phyloP scores from a whole-genome alignment of 208 protist genomes.

The Acanthamoeba pearcei region DNA sequence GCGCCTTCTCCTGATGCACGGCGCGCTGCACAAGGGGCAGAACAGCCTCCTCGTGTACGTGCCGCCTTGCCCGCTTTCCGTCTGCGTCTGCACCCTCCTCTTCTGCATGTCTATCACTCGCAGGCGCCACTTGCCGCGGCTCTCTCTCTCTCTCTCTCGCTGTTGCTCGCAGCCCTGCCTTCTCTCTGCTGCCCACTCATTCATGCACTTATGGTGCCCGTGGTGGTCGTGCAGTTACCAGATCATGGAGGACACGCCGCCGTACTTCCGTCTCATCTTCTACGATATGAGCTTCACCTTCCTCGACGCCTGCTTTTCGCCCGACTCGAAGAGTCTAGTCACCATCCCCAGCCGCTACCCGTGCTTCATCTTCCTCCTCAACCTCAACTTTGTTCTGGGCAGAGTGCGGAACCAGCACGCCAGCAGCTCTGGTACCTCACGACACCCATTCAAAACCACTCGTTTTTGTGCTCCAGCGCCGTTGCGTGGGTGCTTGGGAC shows the following conservation, averaged over 20 bases:
- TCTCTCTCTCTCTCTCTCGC: not conserved
- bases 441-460: not conserved
- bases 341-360: conserved; percentile 72
- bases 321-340: conserved; percentile 72
- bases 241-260: conserved; percentile 59
- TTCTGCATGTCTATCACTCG: not conserved
- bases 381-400: conserved; percentile 70
- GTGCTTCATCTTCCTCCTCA: conserved; percentile 74
- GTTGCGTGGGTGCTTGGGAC: not conserved
- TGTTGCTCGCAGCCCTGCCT: not conserved
- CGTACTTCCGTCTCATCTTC: conserved; percentile 71
- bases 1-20: conserved; percentile 63
- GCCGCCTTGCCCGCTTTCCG: not conserved
- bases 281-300: conserved; percentile 75
- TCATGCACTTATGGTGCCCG: not conserved
- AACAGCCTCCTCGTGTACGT: conserved; percentile 69
- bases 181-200: not conserved
- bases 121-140: not conserved
- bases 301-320: conserved; percentile 77
- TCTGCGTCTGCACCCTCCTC: not conserved
- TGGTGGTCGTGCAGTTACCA: conserved; percentile 31
- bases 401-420: conserved; percentile 58
- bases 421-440: conserved; percentile 19
- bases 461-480: not conserved
- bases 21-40: conserved; percentile 59